Base-by-base conservation (phyloP, 1,284 basidiomycete species). In the Cutaneotrichosporon cavernicola region DNA sequence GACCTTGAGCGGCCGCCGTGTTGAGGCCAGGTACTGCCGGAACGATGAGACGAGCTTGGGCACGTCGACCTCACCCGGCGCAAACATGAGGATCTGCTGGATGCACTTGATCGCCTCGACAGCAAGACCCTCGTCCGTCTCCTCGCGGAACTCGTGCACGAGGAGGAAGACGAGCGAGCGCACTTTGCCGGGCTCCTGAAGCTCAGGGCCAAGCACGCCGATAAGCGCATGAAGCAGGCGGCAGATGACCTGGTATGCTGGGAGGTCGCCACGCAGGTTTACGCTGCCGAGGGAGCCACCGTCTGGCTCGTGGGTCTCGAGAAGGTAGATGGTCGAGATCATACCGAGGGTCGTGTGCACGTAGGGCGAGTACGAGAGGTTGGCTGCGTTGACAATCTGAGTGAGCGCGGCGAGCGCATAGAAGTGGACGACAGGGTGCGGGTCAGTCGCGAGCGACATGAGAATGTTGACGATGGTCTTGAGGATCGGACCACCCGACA, bases 391-490 rank as follows among this genome's bases (percentile, higher is more conserved):
- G 75, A 97, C 89, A 58, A 99, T 95, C 32, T 88, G 84, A 11
- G 89, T 87, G 26, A 99, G 84, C 0, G 97, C 91, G 58, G 87
- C 88, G 64, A 99, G 83, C 1, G 96, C 89, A 86, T 90, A 94
- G 76, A 90, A 97, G 80, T 99, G 95, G 5, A 98, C 97, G 13
- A 94, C 86, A 0, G 97, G 97, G 77, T 99, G 97, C 0, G 97
- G 93, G 77, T 99, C 97, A 66, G 90, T 93, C 73, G 90, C 89
- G 34, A 99, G 86, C 2, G 95, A 97, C 88, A 97, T 93, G 56
- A 98, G 84, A 62, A 99, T 89, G 73, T 97, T 95, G 70, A 97
- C 90, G 0, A 96, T 92, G 0, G 96, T 98, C 81, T 98, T 98
- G 65, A 99, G 85, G 16, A 98, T 85, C 0, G 97, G 93, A 0